Conservation (phyloP, 1,284 basidiomycete species). For the Mycena citricolor region DNA sequence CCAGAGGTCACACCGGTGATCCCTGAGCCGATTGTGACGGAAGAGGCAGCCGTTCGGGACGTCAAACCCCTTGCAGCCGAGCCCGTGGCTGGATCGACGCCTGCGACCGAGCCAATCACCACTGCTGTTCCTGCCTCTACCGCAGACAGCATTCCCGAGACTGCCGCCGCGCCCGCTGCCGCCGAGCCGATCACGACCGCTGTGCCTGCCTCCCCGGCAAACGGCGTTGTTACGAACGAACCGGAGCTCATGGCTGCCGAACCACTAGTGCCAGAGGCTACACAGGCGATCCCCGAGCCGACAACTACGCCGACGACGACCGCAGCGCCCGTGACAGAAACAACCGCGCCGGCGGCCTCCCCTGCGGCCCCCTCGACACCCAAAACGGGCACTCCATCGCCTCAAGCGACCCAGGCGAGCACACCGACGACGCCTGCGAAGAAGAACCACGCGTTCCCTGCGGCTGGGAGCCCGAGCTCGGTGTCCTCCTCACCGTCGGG, state of each 20-base stretch:
- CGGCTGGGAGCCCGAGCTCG: slow-evolving; percentile 14
- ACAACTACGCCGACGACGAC: neutral
- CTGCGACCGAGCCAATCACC: neutral
- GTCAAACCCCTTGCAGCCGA: neutral
- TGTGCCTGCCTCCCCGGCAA: neutral
- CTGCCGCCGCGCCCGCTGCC: neutral
- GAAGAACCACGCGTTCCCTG: slow-evolving; percentile 20
- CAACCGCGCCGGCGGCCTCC: slow-evolving; percentile 8
- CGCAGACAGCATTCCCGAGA: neutral
- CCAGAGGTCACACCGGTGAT: slow-evolving; percentile 30
- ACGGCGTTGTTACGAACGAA: neutral
- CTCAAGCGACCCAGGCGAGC: slow-evolving; percentile 10
- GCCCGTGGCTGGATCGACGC: neutral
- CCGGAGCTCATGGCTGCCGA: neutral
- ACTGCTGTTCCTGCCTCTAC: too few species aligned
- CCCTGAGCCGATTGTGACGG: slow-evolving; percentile 22
- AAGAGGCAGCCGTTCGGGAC: neutral
- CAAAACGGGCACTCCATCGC: slow-evolving; percentile 5
- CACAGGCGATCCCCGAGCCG: slow-evolving; percentile 1
- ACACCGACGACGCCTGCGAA: slow-evolving; percentile 17
- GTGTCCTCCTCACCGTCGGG: slow-evolving; percentile 14
- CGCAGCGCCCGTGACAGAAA: slow-evolving; percentile 9
- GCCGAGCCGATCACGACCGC: neutral
- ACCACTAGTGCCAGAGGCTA: neutral
- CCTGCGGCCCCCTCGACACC: slow-evolving; percentile 18